phyloP scores from a whole-genome alignment of 2,329 filamentous ascomycete genomes.

The Cladophialophora chaetospira region DNA sequence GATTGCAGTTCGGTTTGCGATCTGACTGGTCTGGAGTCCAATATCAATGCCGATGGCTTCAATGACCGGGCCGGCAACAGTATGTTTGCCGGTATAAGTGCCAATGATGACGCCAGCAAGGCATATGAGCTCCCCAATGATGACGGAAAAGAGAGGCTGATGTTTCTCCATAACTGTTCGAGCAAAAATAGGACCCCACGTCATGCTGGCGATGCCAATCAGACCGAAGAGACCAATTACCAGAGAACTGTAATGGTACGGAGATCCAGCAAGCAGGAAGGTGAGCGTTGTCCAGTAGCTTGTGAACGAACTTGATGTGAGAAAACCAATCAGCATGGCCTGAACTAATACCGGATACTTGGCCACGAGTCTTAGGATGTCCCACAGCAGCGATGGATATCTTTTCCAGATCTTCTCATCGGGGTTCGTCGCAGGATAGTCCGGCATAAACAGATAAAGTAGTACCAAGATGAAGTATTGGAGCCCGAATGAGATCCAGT shows the following conservation, averaged over 20 bases:
- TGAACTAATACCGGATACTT: slow-evolving; percentile 71
- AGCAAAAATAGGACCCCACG: slow-evolving; percentile 69
- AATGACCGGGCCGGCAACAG: slow-evolving; percentile 71
- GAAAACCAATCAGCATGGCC: slow-evolving; percentile 66
- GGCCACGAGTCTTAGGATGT: slow-evolving; percentile 64
- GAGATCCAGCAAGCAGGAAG: slow-evolving; percentile 72
- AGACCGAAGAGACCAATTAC: slow-evolving; percentile 77
- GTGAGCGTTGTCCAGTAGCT: slow-evolving; percentile 75
- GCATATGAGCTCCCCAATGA: slow-evolving; percentile 62
- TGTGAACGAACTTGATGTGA: slow-evolving; percentile 64
- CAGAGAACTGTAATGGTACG: slow-evolving; percentile 68
- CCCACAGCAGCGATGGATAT: slow-evolving; percentile 57
- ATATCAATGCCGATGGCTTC: slow-evolving; percentile 72
- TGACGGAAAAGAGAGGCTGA: slow-evolving; percentile 66
- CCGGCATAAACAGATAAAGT: slow-evolving; percentile 74
- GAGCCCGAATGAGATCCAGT: slow-evolving; percentile 73
- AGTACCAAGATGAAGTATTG: slow-evolving; percentile 68
- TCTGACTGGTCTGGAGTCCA: slow-evolving; percentile 71
- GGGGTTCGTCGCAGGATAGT: slow-evolving; percentile 75
- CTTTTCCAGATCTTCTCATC: slow-evolving; percentile 42
- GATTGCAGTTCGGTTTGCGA: slow-evolving; percentile 71
- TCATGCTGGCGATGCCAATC: slow-evolving; percentile 71
- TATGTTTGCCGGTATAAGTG: slow-evolving; percentile 45
- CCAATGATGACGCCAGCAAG: slow-evolving; percentile 49
- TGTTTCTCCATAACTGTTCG: slow-evolving; percentile 66